Conservation (phyloP, 768 basidiomycete species). For the Lactifluus pinguis region DNA sequence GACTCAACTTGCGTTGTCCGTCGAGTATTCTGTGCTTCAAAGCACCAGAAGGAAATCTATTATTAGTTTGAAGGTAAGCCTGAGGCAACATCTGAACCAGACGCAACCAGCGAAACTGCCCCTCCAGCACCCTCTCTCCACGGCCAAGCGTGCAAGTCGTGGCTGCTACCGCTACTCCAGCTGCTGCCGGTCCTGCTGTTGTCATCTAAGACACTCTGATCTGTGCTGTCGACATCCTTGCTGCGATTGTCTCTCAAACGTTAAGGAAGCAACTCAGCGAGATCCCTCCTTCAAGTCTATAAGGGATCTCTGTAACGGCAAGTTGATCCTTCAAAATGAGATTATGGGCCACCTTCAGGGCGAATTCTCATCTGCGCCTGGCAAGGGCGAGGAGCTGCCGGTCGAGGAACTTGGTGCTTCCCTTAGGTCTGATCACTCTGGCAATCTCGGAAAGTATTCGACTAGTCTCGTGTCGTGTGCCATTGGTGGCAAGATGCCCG, state of each 20-base stretch:
- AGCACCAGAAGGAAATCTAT: too few species aligned
- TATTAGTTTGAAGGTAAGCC: too few species aligned
- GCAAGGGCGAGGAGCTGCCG: constrained; percentile 96
- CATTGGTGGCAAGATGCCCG: constrained; percentile 95
- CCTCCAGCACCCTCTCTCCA: constrained; percentile 26
- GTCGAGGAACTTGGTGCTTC: constrained; percentile 92
- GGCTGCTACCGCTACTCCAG: constrained; percentile 32
- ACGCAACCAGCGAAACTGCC: constrained; percentile 15
- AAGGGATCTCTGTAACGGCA: constrained; percentile 34
- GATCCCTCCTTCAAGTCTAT: constrained; percentile 88
- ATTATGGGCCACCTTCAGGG: constrained; percentile 48
- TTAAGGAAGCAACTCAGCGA: constrained; percentile 45
- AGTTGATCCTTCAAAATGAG: too few species aligned
- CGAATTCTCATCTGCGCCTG: constrained; percentile 90
- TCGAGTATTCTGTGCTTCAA: too few species aligned
- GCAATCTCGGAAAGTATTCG: too few species aligned
- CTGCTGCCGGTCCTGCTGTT: constrained; percentile 28
- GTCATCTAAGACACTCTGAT: too few species aligned
- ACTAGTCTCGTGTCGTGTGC: constrained; percentile 78
- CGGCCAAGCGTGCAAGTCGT: constrained; percentile 17
- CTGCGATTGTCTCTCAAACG: too few species aligned
- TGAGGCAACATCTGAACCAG: too few species aligned
- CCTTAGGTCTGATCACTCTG: constrained; percentile 41
- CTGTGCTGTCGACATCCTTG: too few species aligned
- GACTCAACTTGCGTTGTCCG: too few species aligned